Evolutionary conservation across 805 yeast genomes (phyloP), one percentile per base, ranked within the genome.

Genomic region (Schizosaccharomyces osmophilus): DNA sequence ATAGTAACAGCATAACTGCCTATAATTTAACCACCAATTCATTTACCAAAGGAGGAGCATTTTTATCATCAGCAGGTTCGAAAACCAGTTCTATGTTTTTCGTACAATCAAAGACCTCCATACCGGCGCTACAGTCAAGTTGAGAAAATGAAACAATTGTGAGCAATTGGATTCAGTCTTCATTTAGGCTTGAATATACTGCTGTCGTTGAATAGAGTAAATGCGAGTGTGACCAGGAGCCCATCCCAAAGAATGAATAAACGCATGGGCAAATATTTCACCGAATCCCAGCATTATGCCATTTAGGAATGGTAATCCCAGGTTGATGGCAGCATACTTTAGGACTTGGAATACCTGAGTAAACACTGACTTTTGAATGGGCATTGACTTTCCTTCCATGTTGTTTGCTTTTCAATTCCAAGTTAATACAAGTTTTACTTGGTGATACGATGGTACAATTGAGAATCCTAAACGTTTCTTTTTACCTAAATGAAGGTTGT

Each of bases 261-360:
- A 73, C 68, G 90, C 97, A 69, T 89, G 96, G 8, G 97, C 97
- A 63, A 87, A 74, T 24, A 90, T 82, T 73, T 90, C 97, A 1
- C 97, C 97, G 70, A 90, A 87, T 0, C 97, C 97, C 60, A 90
- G 78, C 95, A 89, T 89, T 72, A 90, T 75, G 8, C 97, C 97
- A 68, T 90, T 90, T 66, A 90, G 75, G 68, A 90, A 88, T 1
- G 97, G 97, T 58, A 90, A 73, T 1, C 88, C 69, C 66, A 90
- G 72, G 66, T 90, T 90, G 64, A 90, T 81, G 1, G 88, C 68
- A 19, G 62, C 58, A 51, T 61, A 64, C 36, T 51, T 51, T 5
- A 51, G n/a, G 13, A 51, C 22, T 24, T 51, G 36, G 4, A 51
- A 6, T 8, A 29, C 57, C n/a, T 51, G 57, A 2, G 36, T 19